Base-by-base conservation (phyloP, 768 basidiomycete genomes). In the Suillus hirtellus region DNA sequence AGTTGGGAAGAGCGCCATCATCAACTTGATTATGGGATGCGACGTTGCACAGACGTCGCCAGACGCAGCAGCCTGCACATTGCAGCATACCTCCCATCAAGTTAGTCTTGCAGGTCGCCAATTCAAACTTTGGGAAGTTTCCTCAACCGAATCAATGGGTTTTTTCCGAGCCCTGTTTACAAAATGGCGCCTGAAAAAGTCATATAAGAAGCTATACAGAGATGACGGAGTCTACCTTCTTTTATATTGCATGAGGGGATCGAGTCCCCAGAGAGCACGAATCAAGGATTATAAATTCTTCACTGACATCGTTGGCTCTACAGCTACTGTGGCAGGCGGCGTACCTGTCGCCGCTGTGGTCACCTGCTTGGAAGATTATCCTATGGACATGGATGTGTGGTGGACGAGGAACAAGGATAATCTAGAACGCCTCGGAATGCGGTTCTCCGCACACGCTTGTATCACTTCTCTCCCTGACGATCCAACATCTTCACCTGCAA, bases 371-470 rank as follows among this genome's bases (percentile, higher is more conserved):
- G n/a, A 12, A 65, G 74, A 75, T 49, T 69, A 77, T 37, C 66
- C 74, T 3, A n/a, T 9, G 2, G 68, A 71, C 19, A 78, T 78
- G 71, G 72, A 73, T 1, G 64, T 66, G 42, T 82, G 81, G 81
- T 81, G 79, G 80, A 42, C 34, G 4, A 62, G 60, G 47, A 79
- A 79, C 55, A 66, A 75, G 46, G 64, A 63, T 42, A 65, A 64
- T 2, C 73, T 82, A 59, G 67, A 66, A 47, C 63, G 53, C 38
- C 67, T 75, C 56, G 71, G 71, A 40, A 82, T 82, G 70, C 61
- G 63, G 46, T 80, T 80, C n/a, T 63, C 71, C n/a, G 78, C 69
- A 14, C 73, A 78, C 21, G 81, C 78, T 15, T 82, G 81, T 63
- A 72, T 81, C 55, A 81, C 79, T 3, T 76, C 79, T 10, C 11